These are phyloP conservation scores for Asterochloris sp. DNA, from an alignment of 139 green algal species.

Conservation along the genomic window DNA sequence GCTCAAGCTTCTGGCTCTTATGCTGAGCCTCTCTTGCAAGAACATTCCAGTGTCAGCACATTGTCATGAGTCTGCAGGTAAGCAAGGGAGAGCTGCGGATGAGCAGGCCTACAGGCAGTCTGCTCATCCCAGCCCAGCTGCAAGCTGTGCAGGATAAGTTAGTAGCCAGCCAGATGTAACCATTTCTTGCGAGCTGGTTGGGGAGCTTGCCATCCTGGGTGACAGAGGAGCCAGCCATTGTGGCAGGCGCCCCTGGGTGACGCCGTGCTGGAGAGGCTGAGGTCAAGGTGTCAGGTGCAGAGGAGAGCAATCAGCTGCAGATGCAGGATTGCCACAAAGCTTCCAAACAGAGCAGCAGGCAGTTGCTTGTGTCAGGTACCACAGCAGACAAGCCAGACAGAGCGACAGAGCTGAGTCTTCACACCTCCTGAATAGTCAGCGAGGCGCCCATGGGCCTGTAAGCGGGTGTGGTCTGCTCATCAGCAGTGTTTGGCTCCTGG, in stretches of 20 bases:
- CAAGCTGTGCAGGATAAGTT: too few species aligned
- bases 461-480: slow-evolving; percentile 6
- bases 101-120: slow-evolving; percentile 37
- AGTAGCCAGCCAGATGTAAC: too few species aligned
- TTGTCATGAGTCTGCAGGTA: too few species aligned
- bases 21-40: too few species aligned
- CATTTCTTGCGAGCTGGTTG: too few species aligned
- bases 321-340: neutral
- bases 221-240: too few species aligned
- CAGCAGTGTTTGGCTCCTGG: neutral
- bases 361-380: neutral
- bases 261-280: too few species aligned
- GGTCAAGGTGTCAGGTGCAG: neutral
- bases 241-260: too few species aligned
- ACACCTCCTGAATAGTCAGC: slow-evolving; percentile 32
- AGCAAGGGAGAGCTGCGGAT: neutral
- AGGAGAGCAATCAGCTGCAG: neutral
- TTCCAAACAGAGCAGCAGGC: neutral
- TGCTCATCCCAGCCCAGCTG: neutral
- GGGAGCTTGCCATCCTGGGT: too few species aligned
- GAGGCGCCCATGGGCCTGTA: slow-evolving; percentile 27
- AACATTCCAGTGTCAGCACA: too few species aligned
- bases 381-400: neutral
- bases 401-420: neutral
- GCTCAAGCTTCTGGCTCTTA: too few species aligned